phyloP scores from a whole-genome alignment of 768 basidiomycete genomes.

The Kwoniella newhampshirensis region DNA sequence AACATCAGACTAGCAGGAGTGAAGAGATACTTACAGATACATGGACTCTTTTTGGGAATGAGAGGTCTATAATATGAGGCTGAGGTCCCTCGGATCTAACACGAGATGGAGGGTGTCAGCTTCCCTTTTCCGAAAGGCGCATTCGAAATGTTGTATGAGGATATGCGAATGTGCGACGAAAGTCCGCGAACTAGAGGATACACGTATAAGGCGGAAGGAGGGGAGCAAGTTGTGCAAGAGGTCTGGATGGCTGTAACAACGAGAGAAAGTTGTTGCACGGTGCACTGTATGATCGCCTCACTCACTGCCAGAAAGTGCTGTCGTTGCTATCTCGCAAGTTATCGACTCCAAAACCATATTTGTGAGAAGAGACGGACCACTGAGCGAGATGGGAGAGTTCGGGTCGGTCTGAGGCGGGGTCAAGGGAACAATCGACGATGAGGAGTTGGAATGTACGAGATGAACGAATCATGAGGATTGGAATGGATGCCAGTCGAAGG shows the following conservation, averaged over 20 bases:
- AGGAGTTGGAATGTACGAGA: background rate
- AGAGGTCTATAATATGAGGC: constrained; percentile 90
- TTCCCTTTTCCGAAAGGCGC: too few relatives aligned
- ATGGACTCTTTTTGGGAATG: constrained; percentile 85
- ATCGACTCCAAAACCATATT: constrained; percentile 93
- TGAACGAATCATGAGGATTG: background rate
- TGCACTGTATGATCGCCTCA: too few relatives aligned
- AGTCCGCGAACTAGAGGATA: too few relatives aligned
- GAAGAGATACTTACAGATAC: constrained; percentile 65
- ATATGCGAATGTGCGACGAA: too few relatives aligned
- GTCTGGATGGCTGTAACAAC: too few relatives aligned
- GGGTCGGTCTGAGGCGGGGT: constrained; percentile 28
- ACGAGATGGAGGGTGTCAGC: background rate
- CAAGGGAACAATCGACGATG: background rate
- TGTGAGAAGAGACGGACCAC: constrained; percentile 95
- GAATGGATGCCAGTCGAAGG: background rate
- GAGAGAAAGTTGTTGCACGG: too few relatives aligned
- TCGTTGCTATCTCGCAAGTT: constrained; percentile 84
- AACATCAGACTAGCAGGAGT: background rate
- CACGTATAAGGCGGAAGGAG: too few relatives aligned
- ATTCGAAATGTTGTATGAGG: too few relatives aligned
- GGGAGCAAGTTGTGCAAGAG: too few relatives aligned
- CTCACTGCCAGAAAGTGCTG: constrained; percentile 97
- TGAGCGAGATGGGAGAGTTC: constrained; percentile 75
- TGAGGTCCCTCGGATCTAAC: constrained; percentile 79